Conservation (phyloP, 1,139 yeast genomes). For the Wickerhamomyces sp. region DNA sequence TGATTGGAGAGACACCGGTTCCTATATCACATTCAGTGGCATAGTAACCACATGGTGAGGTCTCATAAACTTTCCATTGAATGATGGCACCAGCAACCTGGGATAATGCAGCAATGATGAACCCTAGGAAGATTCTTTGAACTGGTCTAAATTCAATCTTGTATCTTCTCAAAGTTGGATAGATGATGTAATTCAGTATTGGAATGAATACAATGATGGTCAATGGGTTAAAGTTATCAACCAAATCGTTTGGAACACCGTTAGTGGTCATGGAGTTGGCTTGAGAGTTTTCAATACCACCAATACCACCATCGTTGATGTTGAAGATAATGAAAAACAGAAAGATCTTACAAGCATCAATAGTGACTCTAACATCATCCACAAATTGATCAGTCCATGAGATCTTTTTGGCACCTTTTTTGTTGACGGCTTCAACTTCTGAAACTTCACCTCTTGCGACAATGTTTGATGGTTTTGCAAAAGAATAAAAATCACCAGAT, state of each 20-base stretch:
- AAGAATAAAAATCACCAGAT: conserved; percentile 44
- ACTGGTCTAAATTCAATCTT: conserved; percentile 64
- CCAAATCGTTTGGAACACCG: conserved; percentile 69
- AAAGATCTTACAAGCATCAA: conserved; percentile 58
- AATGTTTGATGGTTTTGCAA: conserved; percentile 48
- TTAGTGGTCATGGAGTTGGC: conserved; percentile 62
- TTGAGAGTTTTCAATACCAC: conserved; percentile 57
- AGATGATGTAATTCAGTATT: conserved; percentile 49
- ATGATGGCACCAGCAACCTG: conserved; percentile 80
- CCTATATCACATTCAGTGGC: conserved; percentile 42
- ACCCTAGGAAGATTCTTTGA: conserved; percentile 71
- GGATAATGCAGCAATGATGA: conserved; percentile 62
- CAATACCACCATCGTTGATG: conserved; percentile 63
- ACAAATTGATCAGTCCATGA: conserved; percentile 51
- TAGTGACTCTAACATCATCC: conserved; percentile 52
- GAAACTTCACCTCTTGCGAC: conserved; percentile 15
- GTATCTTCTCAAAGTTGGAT: conserved; percentile 53
- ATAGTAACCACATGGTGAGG: conserved; percentile 66
- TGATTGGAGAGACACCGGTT: conserved; percentile 41
- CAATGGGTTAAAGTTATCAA: conserved; percentile 63
- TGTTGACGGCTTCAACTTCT: conserved; percentile 16
- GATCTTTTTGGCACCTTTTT: conserved; percentile 33
- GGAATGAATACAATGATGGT: conserved; percentile 64
- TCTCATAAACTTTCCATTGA: conserved; percentile 65
- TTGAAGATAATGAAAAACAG: conserved; percentile 58